Conservation (phyloP, 2,329 filamentous ascomycete genomes). For the Penicillium sp. region DNA sequence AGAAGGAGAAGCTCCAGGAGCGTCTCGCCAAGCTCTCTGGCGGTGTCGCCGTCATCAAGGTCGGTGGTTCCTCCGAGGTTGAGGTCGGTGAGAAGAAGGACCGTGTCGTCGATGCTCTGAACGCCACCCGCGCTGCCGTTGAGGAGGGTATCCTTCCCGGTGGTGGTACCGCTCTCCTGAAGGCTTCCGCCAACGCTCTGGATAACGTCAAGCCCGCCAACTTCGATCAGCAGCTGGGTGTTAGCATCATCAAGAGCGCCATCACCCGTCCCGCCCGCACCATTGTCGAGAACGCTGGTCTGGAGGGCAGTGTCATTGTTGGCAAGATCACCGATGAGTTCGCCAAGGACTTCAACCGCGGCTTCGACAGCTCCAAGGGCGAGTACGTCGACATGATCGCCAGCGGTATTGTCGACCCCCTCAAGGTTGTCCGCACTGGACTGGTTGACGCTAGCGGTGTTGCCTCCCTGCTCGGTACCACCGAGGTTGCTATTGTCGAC, state of each 20-base stretch:
- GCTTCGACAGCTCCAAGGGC: constrained; percentile 94
- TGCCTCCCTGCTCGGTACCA: constrained; percentile 94
- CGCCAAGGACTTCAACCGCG: constrained; percentile 93
- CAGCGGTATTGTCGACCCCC: constrained; percentile 95
- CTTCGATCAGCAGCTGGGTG: constrained; percentile 99
- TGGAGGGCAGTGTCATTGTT: constrained; percentile 93
- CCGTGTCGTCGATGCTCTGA: constrained; percentile 96
- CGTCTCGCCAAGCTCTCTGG: constrained; percentile 98
- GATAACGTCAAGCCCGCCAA: constrained; percentile 82
- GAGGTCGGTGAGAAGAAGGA: constrained; percentile 99
- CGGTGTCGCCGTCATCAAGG: constrained; percentile 99
- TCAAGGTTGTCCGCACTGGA: constrained; percentile 98
- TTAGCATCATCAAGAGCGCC: constrained; percentile 96
- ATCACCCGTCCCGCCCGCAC: constrained; percentile 93
- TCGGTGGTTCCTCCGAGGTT: constrained; percentile 95
- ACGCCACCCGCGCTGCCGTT: constrained; percentile 95
- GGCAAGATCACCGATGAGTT: constrained; percentile 98
- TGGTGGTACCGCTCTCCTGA: constrained; percentile 96
- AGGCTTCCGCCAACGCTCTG: constrained; percentile 90
- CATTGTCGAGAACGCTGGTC: constrained; percentile 96
- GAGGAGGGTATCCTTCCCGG: constrained; percentile 99
- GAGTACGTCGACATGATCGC: constrained; percentile 99
- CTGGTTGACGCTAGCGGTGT: constrained; percentile 94
- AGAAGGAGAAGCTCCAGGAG: constrained; percentile 99
- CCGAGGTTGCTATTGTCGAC: constrained; percentile 96